Evolutionary conservation across 2,329 filamentous ascomycete genomes (phyloP), one percentile per base, ranked within the genome.

Genomic region (Fusarium sp.): DNA sequence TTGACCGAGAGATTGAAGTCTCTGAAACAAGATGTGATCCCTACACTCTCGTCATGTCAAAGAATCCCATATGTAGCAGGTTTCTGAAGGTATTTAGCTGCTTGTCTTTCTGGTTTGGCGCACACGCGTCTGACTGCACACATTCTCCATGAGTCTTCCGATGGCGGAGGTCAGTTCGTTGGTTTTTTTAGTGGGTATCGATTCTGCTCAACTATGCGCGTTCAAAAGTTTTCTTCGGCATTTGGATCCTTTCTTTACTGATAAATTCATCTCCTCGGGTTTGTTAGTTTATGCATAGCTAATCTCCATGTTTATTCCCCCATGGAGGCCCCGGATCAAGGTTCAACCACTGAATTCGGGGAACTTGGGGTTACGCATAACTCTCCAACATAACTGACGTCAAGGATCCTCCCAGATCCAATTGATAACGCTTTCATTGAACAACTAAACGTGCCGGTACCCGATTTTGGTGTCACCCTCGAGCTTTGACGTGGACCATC

Each of bases 321-420:
- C 59, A 13, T 56, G 47, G 11, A 46, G 35, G 62, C 44, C 61
- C 45, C 39, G 63, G 63, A 66, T 66, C 63, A 66, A 66, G 52
- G 33, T 55, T 66, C 63, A 45, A 36, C 63, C 62, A 41, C 29
- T 25, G n/a, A 49, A 31, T n/a, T 44, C 25, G 50, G 52, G 63
- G 50, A 42, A 65, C 15, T 39, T 29, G 62, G 47, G 31, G 22
- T 54, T 36, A n/a, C 18, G 22, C 20, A 39, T 29, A 29, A 22
- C 17, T 31, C 31, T 11, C 17, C 18, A 18, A 29, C 13, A 41
- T 14, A 36, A 12, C 22, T 59, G 33, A 66, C 62, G 62, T 60
- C 63, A 39, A 50, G 14, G 10, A 27, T 22, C 62, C 10, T n/a
- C 35, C 11, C 6, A n/a, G 20, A 49, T 47, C 42, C 47, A 41